These are phyloP conservation scores for Ploettnerulaceae sp. DNA, from an alignment of 2,329 filamentous ascomycete species.

Conservation along the genomic window DNA sequence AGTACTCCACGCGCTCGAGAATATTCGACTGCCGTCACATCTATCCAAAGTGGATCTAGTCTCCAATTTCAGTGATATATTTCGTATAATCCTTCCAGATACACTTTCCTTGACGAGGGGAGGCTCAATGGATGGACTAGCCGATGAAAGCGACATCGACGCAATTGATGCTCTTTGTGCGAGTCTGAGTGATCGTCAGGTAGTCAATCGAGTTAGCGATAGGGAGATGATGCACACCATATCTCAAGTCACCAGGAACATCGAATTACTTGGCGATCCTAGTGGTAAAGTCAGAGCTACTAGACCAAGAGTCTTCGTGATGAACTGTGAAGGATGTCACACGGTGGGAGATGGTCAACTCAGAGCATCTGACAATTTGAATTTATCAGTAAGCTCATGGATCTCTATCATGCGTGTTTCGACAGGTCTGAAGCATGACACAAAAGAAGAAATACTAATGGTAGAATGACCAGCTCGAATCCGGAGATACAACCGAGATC, in stretches of 20 bases:
- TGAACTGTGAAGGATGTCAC: constrained; percentile 38
- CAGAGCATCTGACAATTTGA: constrained; percentile 28
- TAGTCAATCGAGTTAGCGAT: constrained; percentile 39
- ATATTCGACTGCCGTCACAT: constrained; percentile 34
- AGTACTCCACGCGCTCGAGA: constrained; percentile 36
- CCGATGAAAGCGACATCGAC: constrained; percentile 36
- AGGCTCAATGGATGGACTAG: constrained; percentile 25
- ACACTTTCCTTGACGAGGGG: constrained; percentile 32
- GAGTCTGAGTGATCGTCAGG: constrained; percentile 35
- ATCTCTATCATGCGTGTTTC: no score
- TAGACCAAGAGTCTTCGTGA: constrained; percentile 34
- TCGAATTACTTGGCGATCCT: constrained; percentile 36
- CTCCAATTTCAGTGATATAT: constrained; percentile 35
- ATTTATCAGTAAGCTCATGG: constrained; percentile 30
- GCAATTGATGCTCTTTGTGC: constrained; percentile 36
- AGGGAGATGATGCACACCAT: constrained; percentile 36
- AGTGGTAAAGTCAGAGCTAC: constrained; percentile 29
- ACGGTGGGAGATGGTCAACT: constrained; percentile 36
- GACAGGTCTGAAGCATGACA: neutral
- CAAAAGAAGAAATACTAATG: neutral
- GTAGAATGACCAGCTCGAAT: neutral
- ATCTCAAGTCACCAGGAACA: constrained; percentile 35
- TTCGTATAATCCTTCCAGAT: constrained; percentile 38
- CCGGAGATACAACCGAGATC: constrained; percentile 13
- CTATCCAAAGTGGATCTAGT: constrained; percentile 36